Percentiles rank a stretch among this genome's conserved stretches.
Conservation (phyloP, 305 asterid genomes). For the Coffea humblotiana region DNA sequence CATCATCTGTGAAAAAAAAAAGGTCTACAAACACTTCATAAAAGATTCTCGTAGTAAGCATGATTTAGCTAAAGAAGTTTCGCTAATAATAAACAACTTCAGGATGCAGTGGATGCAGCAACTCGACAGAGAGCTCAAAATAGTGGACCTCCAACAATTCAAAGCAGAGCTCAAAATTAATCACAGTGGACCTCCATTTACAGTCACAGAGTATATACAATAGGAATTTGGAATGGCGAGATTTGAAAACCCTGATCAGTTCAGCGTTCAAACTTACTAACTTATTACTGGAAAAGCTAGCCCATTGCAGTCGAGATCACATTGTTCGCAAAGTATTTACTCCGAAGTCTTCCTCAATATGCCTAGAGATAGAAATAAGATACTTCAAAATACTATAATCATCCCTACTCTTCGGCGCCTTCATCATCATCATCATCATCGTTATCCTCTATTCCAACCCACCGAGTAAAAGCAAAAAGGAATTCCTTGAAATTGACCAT, state of each 20-base stretch:
- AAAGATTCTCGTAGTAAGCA: not conserved
- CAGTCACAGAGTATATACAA: not conserved
- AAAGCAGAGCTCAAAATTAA: not conserved
- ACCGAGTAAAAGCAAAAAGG: slow-evolving; percentile 76
- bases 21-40: not conserved
- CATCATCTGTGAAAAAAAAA: not conserved
- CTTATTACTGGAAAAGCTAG: not conserved
- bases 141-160: not conserved
- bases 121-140: not conserved
- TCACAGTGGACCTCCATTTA: not conserved
- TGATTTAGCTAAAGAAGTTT: not conserved
- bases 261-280: not conserved
- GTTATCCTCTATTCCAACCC: slow-evolving; percentile 79
- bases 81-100: too few relatives aligned
- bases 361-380: not conserved
- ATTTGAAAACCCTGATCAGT: not conserved
- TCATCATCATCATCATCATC: slow-evolving; percentile 45
- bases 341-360: not conserved
- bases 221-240: not conserved
- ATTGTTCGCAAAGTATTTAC: not conserved
- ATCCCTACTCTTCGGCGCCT: slow-evolving; percentile 46
- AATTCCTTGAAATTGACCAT: slow-evolving; percentile 84
- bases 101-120: not conserved
- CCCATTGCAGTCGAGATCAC: not conserved
- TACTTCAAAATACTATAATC: slow-evolving; percentile 2